These are phyloP conservation scores for Macrotyloma uniflorum DNA, from an alignment of 306 rosid genomes.

Conservation along the genomic window DNA sequence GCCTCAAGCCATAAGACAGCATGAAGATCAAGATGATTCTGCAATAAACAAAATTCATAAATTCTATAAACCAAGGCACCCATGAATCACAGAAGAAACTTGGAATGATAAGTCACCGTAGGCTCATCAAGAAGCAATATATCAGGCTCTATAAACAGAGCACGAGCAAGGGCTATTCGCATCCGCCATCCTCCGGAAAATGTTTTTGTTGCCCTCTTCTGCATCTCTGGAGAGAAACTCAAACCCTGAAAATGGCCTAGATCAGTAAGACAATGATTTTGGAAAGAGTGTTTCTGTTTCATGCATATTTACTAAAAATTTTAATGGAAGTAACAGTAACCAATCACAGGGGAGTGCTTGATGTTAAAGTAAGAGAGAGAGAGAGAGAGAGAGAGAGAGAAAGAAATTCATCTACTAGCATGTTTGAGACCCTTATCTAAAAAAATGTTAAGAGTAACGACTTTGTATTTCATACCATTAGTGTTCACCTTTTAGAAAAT, in stretches of 20 bases:
- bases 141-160: slow-evolving; percentile 94
- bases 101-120: slow-evolving; percentile 59
- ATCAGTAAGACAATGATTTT: slow-evolving; percentile 30
- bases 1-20: slow-evolving; percentile 98
- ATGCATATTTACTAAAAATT: neutral
- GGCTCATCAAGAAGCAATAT: slow-evolving; percentile 96
- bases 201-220: slow-evolving; percentile 79
- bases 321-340: neutral
- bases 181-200: slow-evolving; percentile 99
- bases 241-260: slow-evolving; percentile 68
- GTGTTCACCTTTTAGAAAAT: neutral
- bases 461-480: neutral
- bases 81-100: slow-evolving; percentile 15
- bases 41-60: slow-evolving; percentile 37
- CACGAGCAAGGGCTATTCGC: slow-evolving; percentile 99
- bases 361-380: neutral
- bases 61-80: slow-evolving; percentile 26
- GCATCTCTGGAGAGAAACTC: slow-evolving; percentile 95
- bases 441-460: neutral
- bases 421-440: neutral
- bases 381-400: neutral
- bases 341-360: neutral
- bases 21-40: slow-evolving; percentile 99
- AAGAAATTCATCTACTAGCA: neutral
- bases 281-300: neutral